Conservation (phyloP, 2,329 filamentous ascomycete genomes). For the Chaetomium strumarium region DNA sequence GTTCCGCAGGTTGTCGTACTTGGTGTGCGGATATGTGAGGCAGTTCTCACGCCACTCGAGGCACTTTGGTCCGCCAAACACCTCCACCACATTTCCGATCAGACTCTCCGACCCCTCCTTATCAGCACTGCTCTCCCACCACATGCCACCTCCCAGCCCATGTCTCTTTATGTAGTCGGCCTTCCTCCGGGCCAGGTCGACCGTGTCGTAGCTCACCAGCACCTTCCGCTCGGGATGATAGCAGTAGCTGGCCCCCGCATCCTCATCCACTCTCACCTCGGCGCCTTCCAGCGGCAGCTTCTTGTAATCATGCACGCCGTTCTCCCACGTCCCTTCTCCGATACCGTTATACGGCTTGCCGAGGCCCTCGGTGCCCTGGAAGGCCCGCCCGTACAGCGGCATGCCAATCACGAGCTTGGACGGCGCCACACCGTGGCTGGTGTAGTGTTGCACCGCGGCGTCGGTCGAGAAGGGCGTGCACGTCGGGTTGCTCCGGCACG, state of each 20-base stretch:
- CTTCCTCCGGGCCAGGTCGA: constrained; percentile 62
- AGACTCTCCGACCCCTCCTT: constrained; percentile 59
- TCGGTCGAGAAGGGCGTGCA: constrained; percentile 75
- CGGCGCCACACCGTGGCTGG: constrained; percentile 54
- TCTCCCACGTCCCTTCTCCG: constrained; percentile 77
- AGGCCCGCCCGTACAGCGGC: constrained; percentile 86
- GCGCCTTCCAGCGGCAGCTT: constrained; percentile 65
- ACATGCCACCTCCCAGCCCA: constrained; percentile 85
- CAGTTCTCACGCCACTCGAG: constrained; percentile 54
- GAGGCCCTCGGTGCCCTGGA: constrained; percentile 69
- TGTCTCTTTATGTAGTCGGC: constrained; percentile 61
- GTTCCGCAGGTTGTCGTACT: constrained; percentile 63
- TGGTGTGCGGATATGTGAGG: constrained; percentile 56
- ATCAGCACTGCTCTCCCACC: constrained; percentile 89
- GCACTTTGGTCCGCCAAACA: constrained; percentile 46
- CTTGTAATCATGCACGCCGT: constrained; percentile 85
- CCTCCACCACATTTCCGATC: constrained; percentile 58
- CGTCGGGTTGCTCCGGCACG: constrained; percentile 48
- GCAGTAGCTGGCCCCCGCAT: constrained; percentile 67
- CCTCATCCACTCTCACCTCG: constrained; percentile 56
- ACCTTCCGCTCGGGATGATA: constrained; percentile 58
- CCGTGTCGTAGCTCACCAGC: constrained; percentile 76
- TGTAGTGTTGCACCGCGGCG: constrained; percentile 66
- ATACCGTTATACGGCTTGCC: constrained; percentile 65
- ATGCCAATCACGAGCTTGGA: constrained; percentile 82